Base-by-base conservation (phyloP, 768 basidiomycete species). In the Russula lepida region DNA sequence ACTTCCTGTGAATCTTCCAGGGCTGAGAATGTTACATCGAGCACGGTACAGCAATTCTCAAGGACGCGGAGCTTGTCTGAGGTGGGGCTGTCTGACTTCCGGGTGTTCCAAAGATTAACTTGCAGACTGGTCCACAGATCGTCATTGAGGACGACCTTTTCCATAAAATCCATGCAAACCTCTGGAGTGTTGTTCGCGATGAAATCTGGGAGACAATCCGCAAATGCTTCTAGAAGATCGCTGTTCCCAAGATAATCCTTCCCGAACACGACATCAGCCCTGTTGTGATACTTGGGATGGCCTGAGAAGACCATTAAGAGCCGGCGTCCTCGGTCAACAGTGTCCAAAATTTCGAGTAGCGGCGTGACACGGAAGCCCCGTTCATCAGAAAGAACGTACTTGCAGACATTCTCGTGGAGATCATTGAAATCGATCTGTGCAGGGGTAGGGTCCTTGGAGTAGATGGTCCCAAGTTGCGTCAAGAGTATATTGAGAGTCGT, bases 91-190 rank as follows among this genome's bases (percentile, higher is more conserved):
- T 56, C 43, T 6, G 55, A 56, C 30, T 28, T 41, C 19, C 23
- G 23, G n/a, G 32, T 15, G 19, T 56, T 62, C 50, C 50, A 37
- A 6, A 61, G 60, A 30, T 51, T 52, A 43, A 37, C 33, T 11
- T 62, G 60, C 13, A 62, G 33, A 28, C 27, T 57, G 0, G 55
- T 56, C 60, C 55, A 62, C 27, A 62, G 55, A 3, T 51, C 49
- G 43, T 61, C 55, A n/a, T 56, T 1, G 17, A 23, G 37, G 35
- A 62, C 33, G 6, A 62, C 6, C 17, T 23, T 33, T 27, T 57
- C 54, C 54, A 56, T 50, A 25, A 51, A 51, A 1, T 19, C 32
- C 33, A 6, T 23, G 15, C 19, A 12, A 12, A n/a, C 21, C 15
- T 53, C 33, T n/a, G 43, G 41, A 7, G 49, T 0, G 6, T n/a